Percentiles rank a stretch among this genome's conserved stretches.
Evolutionary conservation across 2,329 filamentous ascomycete species (phyloP).

Genomic region (Aaosphaeria pasadenensis): DNA sequence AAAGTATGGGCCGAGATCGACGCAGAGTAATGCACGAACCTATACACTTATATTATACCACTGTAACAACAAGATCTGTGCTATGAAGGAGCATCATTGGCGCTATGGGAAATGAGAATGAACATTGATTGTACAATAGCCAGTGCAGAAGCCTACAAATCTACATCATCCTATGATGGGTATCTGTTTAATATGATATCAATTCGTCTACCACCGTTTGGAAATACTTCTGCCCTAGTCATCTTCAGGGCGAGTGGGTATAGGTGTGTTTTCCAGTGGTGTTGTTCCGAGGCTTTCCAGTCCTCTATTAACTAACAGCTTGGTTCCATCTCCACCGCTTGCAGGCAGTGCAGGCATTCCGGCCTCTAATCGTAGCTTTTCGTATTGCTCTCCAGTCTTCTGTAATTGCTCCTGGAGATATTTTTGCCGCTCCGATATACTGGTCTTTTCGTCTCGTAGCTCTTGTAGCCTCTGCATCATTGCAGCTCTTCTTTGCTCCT

Average conservation of each 20-base stretch:
- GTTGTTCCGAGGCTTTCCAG: conserved; percentile 37
- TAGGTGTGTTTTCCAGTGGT: conserved; percentile 20
- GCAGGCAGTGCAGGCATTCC: conserved; percentile 38
- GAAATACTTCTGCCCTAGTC: neutral
- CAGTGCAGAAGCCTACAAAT: too few species aligned
- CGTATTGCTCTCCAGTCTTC: conserved; percentile 73
- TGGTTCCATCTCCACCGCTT: conserved; percentile 22
- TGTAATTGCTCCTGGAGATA: conserved; percentile 80
- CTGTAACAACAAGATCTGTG: too few species aligned
- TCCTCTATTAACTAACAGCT: conserved; percentile 29
- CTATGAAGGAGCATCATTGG: too few species aligned
- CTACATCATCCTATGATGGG: too few species aligned
- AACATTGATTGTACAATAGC: too few species aligned
- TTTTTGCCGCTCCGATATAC: conserved; percentile 66
- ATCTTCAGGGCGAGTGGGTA: neutral
- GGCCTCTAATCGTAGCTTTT: conserved; percentile 52
- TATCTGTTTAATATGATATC: too few species aligned
- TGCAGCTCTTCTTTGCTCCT: conserved; percentile 58
- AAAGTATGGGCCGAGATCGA: conserved; percentile 77
- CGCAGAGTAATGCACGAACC: conserved; percentile 56
- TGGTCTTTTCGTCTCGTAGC: conserved; percentile 64
- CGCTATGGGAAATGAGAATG: too few species aligned
- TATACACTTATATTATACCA: too few species aligned
- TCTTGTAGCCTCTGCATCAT: conserved; percentile 64
- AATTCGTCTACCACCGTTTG: too few species aligned